Base-by-base conservation (phyloP, 352 stramenopile species). In the Phytophthora constricta region DNA sequence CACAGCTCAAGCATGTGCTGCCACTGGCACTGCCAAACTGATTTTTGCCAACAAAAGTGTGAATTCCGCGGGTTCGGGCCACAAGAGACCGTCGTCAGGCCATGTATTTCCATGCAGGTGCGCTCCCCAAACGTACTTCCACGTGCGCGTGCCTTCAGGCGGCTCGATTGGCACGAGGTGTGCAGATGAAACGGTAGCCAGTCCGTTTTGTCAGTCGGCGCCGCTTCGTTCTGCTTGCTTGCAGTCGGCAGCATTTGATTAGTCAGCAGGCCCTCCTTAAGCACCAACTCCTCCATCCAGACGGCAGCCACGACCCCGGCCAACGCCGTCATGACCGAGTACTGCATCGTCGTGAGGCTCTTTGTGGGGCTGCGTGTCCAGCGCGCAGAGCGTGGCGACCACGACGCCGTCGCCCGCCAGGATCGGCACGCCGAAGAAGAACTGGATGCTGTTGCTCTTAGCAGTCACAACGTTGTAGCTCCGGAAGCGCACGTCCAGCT, bases 401-500 rank as follows among this genome's bases (percentile, higher is more conserved):
- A 62, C 25, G 0, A 65, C 58, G 1, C 68, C 74, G 9, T 64
- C 54, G 20, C 50, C 49, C 1, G 55, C 61, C 10, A 65, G 13
- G 19, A 86, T 74, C 4, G 77, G 77, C 19, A 80, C 68, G 1
- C 68, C 75, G 34, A 85, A 63, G 69, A 79, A 86, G 33, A 85
- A 87, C 10, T 25, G 37, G 11, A 82, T 37, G 27, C 74, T 68
- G 4, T 51, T 54, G n/a, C n/a, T n/a, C 19, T 68, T 61, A 0
- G 65, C 68, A 1, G 49, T 58, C 3, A 75, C 76, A 0, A 62
- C 51, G 0, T 72, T 60, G 22, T 82, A 74, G 41, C 73, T 76
- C 16, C 76, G 71, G 50, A 89, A 89, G 26, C 80, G 78, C 23
- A 87, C 72, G 51, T 87, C 79, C 2, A 86, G 56, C n/a, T 69